These are phyloP conservation scores for Helianthus annuus DNA, from an alignment of 129 eudicot genomes.

Conservation along the genomic window DNA sequence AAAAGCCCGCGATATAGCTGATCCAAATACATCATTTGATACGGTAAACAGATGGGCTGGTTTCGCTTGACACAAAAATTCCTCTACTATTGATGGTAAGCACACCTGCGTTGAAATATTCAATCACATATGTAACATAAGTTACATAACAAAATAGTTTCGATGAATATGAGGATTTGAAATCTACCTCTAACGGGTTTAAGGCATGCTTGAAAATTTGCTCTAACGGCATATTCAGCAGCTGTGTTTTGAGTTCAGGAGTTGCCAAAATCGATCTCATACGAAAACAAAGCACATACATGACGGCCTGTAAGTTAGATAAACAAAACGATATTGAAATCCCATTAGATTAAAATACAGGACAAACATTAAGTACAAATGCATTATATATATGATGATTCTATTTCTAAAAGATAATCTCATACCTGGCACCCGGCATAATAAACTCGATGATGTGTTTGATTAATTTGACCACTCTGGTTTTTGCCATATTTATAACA, in stretches of 20 bases:
- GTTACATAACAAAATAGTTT: neutral
- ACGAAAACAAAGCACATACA: constrained; percentile 94
- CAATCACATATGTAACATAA: no score
- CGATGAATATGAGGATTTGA: neutral
- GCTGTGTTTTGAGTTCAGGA: constrained; percentile 54
- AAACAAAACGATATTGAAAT: neutral
- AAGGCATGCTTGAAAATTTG: constrained; percentile 68
- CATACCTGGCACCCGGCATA: constrained; percentile 94
- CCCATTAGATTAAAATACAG: neutral
- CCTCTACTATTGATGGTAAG: constrained; percentile 96
- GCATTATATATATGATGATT: no score
- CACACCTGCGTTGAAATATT: constrained; percentile 56
- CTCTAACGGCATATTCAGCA: constrained; percentile 51
- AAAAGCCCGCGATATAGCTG: constrained; percentile 67
- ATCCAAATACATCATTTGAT: constrained; percentile 53
- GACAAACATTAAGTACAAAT: no score
- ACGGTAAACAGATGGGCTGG: constrained; percentile 46
- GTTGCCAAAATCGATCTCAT: constrained; percentile 64
- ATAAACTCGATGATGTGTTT: constrained; percentile 68
- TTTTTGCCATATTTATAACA: constrained; percentile 58
- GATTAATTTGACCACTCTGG: constrained; percentile 47
- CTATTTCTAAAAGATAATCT: neutral
- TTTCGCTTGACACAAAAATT: constrained; percentile 68
- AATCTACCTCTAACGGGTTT: constrained; percentile 72
- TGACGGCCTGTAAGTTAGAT: constrained; percentile 58